These are phyloP conservation scores for Chaetoceros tenuissimus DNA, from an alignment of 108 stramenopile genomes.

Conservation along the genomic window DNA sequence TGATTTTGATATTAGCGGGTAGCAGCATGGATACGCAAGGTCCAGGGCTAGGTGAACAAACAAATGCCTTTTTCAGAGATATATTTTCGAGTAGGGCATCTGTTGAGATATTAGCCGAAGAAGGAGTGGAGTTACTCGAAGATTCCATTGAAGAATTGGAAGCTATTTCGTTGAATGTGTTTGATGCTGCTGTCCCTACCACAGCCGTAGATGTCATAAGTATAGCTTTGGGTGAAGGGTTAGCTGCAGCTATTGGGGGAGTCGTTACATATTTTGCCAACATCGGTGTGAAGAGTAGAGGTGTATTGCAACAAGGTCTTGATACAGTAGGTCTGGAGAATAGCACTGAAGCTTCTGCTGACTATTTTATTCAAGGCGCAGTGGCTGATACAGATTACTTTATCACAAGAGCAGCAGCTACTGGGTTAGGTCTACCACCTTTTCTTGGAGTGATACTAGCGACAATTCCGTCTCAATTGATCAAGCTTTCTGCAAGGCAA, in stretches of 20 bases:
- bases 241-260: slow-evolving; percentile 58
- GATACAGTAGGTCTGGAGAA: not conserved
- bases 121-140: slow-evolving; percentile 20
- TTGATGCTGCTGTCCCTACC: slow-evolving; percentile 42
- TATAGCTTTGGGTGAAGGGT: slow-evolving; percentile 60
- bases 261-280: slow-evolving; percentile 21
- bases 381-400: slow-evolving; percentile 79
- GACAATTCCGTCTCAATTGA: slow-evolving; percentile 49
- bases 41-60: slow-evolving; percentile 10
- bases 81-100: slow-evolving; percentile 8
- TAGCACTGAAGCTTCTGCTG: not conserved
- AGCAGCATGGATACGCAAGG: not conserved
- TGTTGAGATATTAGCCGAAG: not conserved
- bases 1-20: slow-evolving; percentile 32
- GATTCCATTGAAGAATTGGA: not conserved
- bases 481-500: slow-evolving; percentile 31
- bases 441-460: slow-evolving; percentile 48
- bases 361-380: slow-evolving; percentile 28
- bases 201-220: slow-evolving; percentile 56
- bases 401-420: slow-evolving; percentile 43
- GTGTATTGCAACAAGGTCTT: not conserved
- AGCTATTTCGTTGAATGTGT: slow-evolving; percentile 20
- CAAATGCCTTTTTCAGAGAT: slow-evolving; percentile 12
- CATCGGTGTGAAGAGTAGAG: not conserved
- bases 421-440: slow-evolving; percentile 49